Conservation (phyloP, 2,329 filamentous ascomycete genomes). For the Fusarium sororula region DNA sequence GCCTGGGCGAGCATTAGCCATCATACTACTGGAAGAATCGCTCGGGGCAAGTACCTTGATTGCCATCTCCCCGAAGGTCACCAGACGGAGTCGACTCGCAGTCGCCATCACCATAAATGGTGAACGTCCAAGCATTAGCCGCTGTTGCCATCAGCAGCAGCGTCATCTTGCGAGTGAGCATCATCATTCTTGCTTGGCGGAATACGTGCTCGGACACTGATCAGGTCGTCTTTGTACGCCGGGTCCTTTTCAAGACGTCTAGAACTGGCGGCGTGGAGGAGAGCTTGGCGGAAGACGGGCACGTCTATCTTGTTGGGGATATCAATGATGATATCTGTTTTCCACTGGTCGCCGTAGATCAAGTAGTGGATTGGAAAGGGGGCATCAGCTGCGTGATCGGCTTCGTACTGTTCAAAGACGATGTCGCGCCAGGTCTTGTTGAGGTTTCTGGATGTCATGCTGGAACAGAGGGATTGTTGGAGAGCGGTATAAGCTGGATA, state of each 20-base stretch:
- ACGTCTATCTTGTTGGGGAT: neutral
- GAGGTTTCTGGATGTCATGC: slow-evolving; percentile 29
- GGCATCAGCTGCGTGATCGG: slow-evolving; percentile 39
- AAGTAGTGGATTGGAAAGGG: slow-evolving; percentile 37
- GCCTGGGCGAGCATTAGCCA: neutral
- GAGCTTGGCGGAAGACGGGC: neutral
- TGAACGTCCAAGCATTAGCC: neutral
- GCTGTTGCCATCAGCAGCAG: neutral
- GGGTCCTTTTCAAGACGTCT: neutral
- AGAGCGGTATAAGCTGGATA: neutral
- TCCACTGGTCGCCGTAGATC: neutral
- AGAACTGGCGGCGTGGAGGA: neutral
- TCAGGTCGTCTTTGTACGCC: neutral
- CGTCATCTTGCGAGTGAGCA: neutral
- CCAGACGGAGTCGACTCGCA: neutral
- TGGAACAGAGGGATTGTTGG: neutral
- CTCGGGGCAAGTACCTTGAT: neutral
- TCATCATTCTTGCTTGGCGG: neutral
- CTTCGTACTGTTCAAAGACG: slow-evolving; percentile 14
- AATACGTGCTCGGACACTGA: neutral
- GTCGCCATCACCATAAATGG: neutral
- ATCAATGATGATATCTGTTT: neutral
- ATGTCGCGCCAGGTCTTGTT: slow-evolving; percentile 28
- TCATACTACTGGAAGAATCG: neutral
- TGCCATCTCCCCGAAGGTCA: neutral